Conservation (phyloP, 495 filamentous ascomycete species). For the Chaetomidium leptoderma region DNA sequence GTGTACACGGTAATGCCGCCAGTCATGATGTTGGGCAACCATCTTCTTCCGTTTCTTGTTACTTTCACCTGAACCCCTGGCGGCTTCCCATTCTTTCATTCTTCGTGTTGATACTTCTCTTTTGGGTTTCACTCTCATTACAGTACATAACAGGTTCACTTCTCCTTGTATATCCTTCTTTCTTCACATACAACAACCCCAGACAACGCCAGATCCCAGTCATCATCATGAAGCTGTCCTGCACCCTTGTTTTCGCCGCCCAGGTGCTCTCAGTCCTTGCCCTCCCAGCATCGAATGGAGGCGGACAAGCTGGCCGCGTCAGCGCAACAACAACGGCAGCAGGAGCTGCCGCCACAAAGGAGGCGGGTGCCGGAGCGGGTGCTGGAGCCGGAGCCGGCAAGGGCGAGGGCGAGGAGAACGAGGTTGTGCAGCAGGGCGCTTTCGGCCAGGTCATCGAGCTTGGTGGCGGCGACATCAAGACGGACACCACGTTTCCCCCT, state of each 20-base stretch:
- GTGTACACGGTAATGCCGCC: not conserved
- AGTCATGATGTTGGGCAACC: not conserved
- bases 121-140: not conserved
- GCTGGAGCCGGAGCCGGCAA: slow-evolving; percentile 11
- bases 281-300: slow-evolving; percentile 17
- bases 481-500: slow-evolving; percentile 28
- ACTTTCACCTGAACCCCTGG: slow-evolving; percentile 1
- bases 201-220: not conserved
- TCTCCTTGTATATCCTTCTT: slow-evolving; percentile 1
- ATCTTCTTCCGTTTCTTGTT: slow-evolving; percentile 5
- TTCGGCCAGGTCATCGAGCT: slow-evolving; percentile 27
- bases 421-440: slow-evolving; percentile 26
- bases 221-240: slow-evolving; percentile 28
- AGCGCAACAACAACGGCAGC: slow-evolving; percentile 10
- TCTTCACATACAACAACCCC: not conserved
- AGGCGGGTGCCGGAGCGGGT: not conserved
- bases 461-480: slow-evolving; percentile 28
- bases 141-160: not conserved
- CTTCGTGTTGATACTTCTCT: not conserved
- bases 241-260: slow-evolving; percentile 23
- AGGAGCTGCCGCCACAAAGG: slow-evolving; percentile 11
- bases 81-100: slow-evolving; percentile 2
- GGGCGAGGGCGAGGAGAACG: slow-evolving; percentile 23
- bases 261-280: slow-evolving; percentile 28
- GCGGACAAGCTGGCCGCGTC: not conserved